Base-by-base conservation (phyloP, 345 rosid genomes). In the Boechera stricta region DNA sequence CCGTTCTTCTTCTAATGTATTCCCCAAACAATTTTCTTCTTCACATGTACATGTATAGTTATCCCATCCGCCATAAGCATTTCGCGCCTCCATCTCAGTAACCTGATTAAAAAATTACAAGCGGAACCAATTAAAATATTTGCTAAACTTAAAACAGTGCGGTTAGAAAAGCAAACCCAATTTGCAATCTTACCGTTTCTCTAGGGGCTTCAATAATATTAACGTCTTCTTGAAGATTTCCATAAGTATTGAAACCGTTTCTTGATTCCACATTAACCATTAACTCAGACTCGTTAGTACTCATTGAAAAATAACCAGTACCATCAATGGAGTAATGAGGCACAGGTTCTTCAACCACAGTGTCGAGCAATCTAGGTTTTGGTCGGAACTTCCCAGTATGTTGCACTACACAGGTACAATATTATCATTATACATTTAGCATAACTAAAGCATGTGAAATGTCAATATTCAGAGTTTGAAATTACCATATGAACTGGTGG, bases 311-410 rank as follows among this genome's bases (percentile, higher is more conserved):
- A 49, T 59, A 59, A 38, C 54, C 26, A 9, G 66, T 71, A 77
- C 79, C 79, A 47, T 73, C 83, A 55, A 79, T 53, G 16, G 80
- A 61, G 76, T 80, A 72, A 69, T 79, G 70, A 78, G 85, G 31
- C 66, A 45, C 44, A 31, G 77, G 69, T 60, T 60, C 77, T 73
- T 72, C 81, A 66, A 66, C 39, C 64, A 78, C 57, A 77, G 82
- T 77, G 16, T 81, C 81, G 53, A 80, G 78, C 70, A 78, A 7
- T 77, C 83, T 80, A 36, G 83, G 84, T 72, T 84, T 80, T 71
- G 91, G 85, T 66, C 82, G 82, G 64, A 78, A 73, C 76, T 88
- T 85, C 67, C 84, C 82, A 57, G 68, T 49, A 45, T 57, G 74
- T 59, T 62, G 53, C 71, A 84, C 90, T 78, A 78, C 64, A 59